Conservation (phyloP, 345 rosid species). For the Dipteronia dyeriana region DNA sequence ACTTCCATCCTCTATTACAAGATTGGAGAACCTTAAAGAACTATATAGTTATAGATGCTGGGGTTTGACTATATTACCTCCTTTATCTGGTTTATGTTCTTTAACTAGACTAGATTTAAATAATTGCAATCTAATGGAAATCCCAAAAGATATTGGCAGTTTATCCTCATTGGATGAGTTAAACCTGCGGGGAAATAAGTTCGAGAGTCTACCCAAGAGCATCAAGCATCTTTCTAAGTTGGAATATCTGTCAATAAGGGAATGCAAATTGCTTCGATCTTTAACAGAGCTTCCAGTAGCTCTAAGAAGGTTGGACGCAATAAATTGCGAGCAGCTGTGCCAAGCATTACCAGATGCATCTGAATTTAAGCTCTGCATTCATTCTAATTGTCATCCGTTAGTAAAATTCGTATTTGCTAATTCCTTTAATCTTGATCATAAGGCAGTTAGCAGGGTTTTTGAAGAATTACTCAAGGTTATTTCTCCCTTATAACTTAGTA, state of each 20-base stretch:
- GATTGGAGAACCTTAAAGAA: not conserved
- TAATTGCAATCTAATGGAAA: not conserved
- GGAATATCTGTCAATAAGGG: rapidly evolving
- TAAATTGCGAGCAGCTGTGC: not conserved
- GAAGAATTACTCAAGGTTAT: not conserved
- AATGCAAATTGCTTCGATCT: not conserved
- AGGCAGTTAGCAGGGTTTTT: not conserved
- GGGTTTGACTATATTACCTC: too few species aligned
- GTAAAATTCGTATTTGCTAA: not conserved
- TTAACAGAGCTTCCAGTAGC: not conserved
- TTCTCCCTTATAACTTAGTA: not conserved
- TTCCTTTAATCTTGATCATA: not conserved
- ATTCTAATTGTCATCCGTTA: not conserved
- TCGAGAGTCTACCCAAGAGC: not conserved
- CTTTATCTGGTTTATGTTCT: too few species aligned
- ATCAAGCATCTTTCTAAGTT: not conserved
- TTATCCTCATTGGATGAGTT: not conserved
- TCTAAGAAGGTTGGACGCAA: not conserved
- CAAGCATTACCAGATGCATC: not conserved
- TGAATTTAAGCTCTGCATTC: not conserved
- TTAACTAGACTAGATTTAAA: not conserved
- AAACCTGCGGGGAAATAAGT: not conserved
- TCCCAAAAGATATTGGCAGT: not conserved
- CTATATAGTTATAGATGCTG: not conserved
- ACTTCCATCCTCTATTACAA: not conserved